Evolutionary conservation across 306 rosid species (phyloP).

Genomic region (Prunus fruticosa): DNA sequence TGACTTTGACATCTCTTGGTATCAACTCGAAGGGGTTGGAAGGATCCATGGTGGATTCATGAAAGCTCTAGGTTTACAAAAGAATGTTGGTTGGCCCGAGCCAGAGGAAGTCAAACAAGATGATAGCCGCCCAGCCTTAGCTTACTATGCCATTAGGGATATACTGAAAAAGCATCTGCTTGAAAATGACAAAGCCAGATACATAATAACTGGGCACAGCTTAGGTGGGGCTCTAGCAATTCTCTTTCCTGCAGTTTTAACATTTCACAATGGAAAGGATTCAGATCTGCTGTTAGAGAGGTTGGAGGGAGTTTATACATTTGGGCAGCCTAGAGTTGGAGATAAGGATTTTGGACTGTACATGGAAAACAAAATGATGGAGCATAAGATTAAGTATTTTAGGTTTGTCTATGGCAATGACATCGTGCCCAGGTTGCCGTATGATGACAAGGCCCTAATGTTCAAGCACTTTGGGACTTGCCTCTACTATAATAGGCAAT

Average conservation of each 20-base stretch:
- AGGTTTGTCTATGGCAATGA: constrained; percentile 77
- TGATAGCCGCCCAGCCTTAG: constrained; percentile 25
- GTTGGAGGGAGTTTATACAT: constrained; percentile 69
- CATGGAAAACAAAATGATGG: constrained; percentile 47
- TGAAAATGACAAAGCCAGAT: constrained; percentile 17
- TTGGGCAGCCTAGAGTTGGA: constrained; percentile 89
- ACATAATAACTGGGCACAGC: constrained; percentile 27
- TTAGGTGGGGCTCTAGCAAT: constrained; percentile 35
- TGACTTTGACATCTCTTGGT: constrained; percentile 81
- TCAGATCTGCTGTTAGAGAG: constrained; percentile 42
- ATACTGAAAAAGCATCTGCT: neutral
- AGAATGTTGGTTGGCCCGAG: constrained; percentile 50
- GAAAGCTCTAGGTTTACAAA: constrained; percentile 70
- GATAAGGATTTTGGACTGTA: constrained; percentile 38
- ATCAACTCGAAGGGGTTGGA: constrained; percentile 45
- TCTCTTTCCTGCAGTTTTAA: constrained; percentile 29
- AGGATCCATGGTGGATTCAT: constrained; percentile 75
- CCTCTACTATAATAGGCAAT: constrained; percentile 52
- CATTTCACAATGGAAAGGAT: constrained; percentile 52
- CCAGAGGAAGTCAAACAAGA: constrained; percentile 32
- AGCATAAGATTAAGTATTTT: constrained; percentile 44
- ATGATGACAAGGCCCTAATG: constrained; percentile 49
- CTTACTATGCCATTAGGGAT: constrained; percentile 47
- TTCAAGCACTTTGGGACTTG: constrained; percentile 83
- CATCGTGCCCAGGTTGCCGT: constrained; percentile 71